phyloP scores from a whole-genome alignment of 2,329 filamentous ascomycete genomes.

The Fusarium redolens region DNA sequence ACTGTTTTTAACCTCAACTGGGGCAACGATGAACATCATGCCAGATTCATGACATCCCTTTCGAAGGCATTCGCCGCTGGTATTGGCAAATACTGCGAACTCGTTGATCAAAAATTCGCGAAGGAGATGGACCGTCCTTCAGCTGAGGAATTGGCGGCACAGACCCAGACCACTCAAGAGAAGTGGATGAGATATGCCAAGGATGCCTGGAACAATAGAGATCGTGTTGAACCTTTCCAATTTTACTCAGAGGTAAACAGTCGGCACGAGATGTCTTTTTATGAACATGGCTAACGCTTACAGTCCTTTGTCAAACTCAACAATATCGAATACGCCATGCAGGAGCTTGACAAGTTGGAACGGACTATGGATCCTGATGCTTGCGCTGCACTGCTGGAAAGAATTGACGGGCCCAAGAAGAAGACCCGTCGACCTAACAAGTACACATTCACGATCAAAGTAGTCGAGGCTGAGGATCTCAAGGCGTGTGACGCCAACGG shows the following conservation, averaged over 20 bases:
- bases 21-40: constrained; percentile 93
- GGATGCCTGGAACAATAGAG: constrained; percentile 90
- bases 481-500: constrained; percentile 98
- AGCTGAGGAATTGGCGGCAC: constrained; percentile 84
- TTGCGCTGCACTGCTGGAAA: constrained; percentile 84
- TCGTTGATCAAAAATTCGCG: constrained; percentile 85
- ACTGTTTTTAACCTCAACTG: constrained; percentile 88
- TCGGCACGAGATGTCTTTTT: background rate
- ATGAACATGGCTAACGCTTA: constrained; percentile 44
- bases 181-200: constrained; percentile 94
- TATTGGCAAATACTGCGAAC: constrained; percentile 89
- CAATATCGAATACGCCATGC: constrained; percentile 94
- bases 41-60: constrained; percentile 95
- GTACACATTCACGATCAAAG: constrained; percentile 98
- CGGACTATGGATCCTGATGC: constrained; percentile 90
- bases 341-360: constrained; percentile 91
- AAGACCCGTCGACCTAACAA: constrained; percentile 77
- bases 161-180: constrained; percentile 85
- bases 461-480: constrained; percentile 96
- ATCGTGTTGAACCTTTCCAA: constrained; percentile 95
- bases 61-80: constrained; percentile 86
- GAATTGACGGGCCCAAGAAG: constrained; percentile 76
- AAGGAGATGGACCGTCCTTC: constrained; percentile 94
- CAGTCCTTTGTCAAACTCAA: constrained; percentile 98
- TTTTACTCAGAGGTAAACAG: constrained; percentile 87